Base-by-base conservation (phyloP, 2,329 filamentous ascomycete species). In the Fusarium sp. region DNA sequence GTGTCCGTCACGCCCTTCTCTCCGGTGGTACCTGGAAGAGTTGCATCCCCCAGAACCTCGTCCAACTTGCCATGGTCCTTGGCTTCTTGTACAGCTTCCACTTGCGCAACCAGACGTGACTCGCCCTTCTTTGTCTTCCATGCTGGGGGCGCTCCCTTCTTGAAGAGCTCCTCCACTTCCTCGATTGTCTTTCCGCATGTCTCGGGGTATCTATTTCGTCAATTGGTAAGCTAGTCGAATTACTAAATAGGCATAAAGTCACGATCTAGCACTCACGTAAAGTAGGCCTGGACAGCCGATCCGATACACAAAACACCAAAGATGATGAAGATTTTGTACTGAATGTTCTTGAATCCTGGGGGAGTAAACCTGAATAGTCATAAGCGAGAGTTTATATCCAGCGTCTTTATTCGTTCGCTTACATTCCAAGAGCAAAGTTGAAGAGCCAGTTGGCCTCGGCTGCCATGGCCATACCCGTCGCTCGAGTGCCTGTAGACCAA, bases 401-500 rank as follows among this genome's bases (percentile, higher is more conserved):
- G 9, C 6, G 9, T 11, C 15, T 6, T 11, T 2, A 27, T 4
- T 22, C n/a, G 17, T 37, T 59, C 35, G 30, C 37, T 59, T 43
- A 30, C 58, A 61, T 45, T 15, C 58, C 38, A n/a, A 61, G 38
- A 5, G 43, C 33, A 54, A 50, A 54, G 43, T 50, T 63, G 32
- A 63, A 40, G 60, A 54, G 43, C 60, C 60, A 63, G 33, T 50
- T 63, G 22, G 80, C 77, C 4, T 81, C 76, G 0, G 82, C 84
- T 4, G 83, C 77, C 27, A 85, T 74, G 6, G 79, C 83, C 25
- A 84, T 83, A n/a, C 82, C 83, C 77, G 84, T 85, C 71, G 82
- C 83, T 47, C 83, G 80, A 59, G 84, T 81, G 75, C 82, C 82
- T 50, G 79, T 81, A 9, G 82, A 83, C 79, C 81, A 83, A 74